phyloP scores from a whole-genome alignment of 1,284 basidiomycete species.

The Cutaneotrichosporon sp. region DNA sequence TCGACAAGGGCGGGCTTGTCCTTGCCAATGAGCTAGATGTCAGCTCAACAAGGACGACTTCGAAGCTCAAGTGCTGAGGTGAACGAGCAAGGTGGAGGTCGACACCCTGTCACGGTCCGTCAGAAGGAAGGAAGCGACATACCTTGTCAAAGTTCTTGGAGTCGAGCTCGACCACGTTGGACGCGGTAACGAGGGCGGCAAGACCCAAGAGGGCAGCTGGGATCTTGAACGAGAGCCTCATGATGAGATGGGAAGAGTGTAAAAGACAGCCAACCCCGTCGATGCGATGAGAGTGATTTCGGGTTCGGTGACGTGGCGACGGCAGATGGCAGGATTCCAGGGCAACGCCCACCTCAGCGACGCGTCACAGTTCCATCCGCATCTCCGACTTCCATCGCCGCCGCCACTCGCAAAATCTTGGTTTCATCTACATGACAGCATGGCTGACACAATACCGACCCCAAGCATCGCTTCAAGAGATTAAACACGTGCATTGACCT shows the following conservation, averaged over 20 bases:
- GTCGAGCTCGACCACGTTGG: constrained; percentile 76
- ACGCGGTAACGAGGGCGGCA: constrained; percentile 61
- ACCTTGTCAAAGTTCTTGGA: constrained; percentile 73
- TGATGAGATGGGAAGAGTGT: constrained; percentile 39
- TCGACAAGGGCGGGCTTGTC: constrained; percentile 83
- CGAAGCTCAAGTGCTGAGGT: not conserved
- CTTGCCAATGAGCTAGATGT: constrained; percentile 60
- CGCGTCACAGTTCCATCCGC: constrained; percentile 4
- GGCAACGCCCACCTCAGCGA: not conserved
- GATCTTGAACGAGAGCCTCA: constrained; percentile 65
- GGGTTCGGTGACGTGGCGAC: constrained; percentile 15
- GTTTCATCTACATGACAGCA: not conserved
- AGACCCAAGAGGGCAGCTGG: constrained; percentile 61
- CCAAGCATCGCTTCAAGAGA: not conserved
- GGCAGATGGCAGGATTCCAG: not conserved
- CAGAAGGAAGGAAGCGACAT: constrained; percentile 32
- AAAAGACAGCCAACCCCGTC: not conserved
- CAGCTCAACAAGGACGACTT: not conserved
- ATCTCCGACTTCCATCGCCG: not conserved
- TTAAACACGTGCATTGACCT: not conserved
- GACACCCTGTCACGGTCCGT: constrained; percentile 1
- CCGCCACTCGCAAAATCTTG: not conserved
- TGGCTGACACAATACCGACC: not conserved
- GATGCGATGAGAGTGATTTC: not conserved
- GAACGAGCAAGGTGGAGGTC: not conserved